Conservation (phyloP, 495 filamentous ascomycete species). For the Penicillium goetzii region DNA sequence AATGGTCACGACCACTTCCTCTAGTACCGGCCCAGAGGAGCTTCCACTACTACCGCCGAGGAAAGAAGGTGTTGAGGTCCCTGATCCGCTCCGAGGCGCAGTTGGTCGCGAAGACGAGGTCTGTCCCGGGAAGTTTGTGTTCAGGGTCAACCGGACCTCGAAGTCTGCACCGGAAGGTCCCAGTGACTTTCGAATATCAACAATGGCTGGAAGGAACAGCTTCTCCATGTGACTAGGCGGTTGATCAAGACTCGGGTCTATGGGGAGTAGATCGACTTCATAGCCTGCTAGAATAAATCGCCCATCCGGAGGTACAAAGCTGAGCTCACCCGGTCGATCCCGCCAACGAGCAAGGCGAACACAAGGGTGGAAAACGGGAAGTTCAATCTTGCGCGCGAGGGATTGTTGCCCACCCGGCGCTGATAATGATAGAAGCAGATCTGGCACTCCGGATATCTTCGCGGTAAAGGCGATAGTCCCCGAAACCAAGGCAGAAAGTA, state of each 20-base stretch:
- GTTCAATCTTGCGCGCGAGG: slow-evolving; percentile 71
- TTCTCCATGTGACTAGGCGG: slow-evolving; percentile 58
- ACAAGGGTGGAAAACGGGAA: slow-evolving; percentile 97
- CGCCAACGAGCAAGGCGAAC: slow-evolving; percentile 85
- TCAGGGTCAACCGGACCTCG: slow-evolving; percentile 79
- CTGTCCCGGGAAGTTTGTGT: slow-evolving; percentile 59
- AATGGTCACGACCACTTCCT: slow-evolving; percentile 79
- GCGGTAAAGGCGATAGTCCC: slow-evolving; percentile 94
- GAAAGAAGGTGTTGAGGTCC: slow-evolving; percentile 63
- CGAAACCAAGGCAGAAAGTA: slow-evolving; percentile 83
- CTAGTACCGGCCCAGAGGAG: slow-evolving; percentile 61
- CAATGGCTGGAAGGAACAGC: slow-evolving; percentile 76
- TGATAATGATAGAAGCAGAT: slow-evolving; percentile 78
- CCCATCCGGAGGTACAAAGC: slow-evolving; percentile 94
- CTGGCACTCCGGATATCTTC: slow-evolving; percentile 92
- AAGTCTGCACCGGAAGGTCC: slow-evolving; percentile 80
- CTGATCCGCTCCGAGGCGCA: slow-evolving; percentile 48
- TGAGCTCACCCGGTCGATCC: slow-evolving; percentile 84
- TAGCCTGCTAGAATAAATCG: slow-evolving; percentile 94
- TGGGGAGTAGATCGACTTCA: slow-evolving; percentile 86
- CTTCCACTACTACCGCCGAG: slow-evolving; percentile 58
- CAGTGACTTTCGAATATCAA: slow-evolving; percentile 80
- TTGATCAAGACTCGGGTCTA: slow-evolving; percentile 48
- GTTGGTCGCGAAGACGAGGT: slow-evolving; percentile 39
- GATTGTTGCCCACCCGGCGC: slow-evolving; percentile 75